A percentile compares a stretch with the other conserved stretches of the same genome.
Evolutionary conservation across 495 filamentous ascomycete species (phyloP).

Genomic region (Penicillium robsamsonii): DNA sequence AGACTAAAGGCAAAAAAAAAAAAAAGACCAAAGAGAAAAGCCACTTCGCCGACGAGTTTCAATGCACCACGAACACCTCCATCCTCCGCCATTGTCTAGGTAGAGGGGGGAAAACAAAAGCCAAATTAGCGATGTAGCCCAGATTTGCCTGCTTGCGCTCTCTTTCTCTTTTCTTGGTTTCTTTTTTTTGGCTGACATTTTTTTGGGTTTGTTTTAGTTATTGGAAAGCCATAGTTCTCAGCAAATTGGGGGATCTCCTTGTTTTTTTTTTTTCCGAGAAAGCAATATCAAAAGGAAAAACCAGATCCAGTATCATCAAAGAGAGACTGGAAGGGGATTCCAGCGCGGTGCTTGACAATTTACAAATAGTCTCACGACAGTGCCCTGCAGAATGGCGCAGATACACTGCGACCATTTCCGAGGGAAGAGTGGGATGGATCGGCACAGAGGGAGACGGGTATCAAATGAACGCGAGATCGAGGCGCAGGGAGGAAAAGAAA

Average conservation of each 20-base stretch:
- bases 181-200: conserved; percentile 21
- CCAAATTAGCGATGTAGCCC: conserved; percentile 36
- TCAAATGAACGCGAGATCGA: conserved; percentile 43
- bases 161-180: conserved; percentile 32
- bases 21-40: conserved; percentile 21
- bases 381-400: conserved; percentile 8
- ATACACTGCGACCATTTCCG: conserved; percentile 8
- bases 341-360: conserved; percentile 23
- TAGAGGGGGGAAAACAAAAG: conserved; percentile 35
- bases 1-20: conserved; percentile 26
- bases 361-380: conserved; percentile 26
- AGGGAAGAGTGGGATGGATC: conserved; percentile 24
- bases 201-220: conserved; percentile 17
- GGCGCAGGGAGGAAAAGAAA: conserved; percentile 28
- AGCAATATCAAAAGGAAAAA: conserved; percentile 12
- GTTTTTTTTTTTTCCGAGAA: conserved; percentile 14
- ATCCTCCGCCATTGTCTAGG: conserved; percentile 44
- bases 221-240: conserved; percentile 7
- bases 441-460: conserved; percentile 41
- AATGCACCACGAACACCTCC: conserved; percentile 50
- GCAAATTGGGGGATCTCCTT: conserved; percentile 11
- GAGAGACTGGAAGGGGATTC: conserved; percentile 5
- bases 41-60: conserved; percentile 33
- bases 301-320: conserved; percentile 18
- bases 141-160: conserved; percentile 36